A percentile compares a stretch with the other conserved stretches of the same genome.
phyloP scores from a whole-genome alignment of 495 filamentous ascomycete species.

The Penicillium soppii region DNA sequence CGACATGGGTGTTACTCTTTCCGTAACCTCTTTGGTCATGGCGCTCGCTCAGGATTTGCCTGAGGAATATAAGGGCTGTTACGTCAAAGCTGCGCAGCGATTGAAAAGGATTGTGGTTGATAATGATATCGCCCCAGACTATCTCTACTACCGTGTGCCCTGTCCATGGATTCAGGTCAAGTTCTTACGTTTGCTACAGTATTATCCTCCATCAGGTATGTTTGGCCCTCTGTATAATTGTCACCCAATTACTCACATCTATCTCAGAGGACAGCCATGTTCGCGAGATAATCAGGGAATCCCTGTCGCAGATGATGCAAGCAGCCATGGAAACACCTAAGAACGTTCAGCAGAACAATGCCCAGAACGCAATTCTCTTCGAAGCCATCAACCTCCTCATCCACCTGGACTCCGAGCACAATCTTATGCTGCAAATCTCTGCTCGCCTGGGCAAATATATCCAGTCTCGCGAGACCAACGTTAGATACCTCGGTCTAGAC shows the following conservation, averaged over 20 bases:
- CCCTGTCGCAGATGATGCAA: constrained; percentile 85
- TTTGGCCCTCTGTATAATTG: background rate
- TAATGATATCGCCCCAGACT: constrained; percentile 81
- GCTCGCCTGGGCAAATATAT: constrained; percentile 93
- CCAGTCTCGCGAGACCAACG: constrained; percentile 94
- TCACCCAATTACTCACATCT: constrained; percentile 19
- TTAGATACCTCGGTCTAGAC: constrained; percentile 93
- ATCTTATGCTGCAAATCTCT: constrained; percentile 97
- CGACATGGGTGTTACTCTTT: constrained; percentile 92
- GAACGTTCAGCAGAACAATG: constrained; percentile 99
- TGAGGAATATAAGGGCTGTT: constrained; percentile 90
- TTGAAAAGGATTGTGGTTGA: constrained; percentile 88
- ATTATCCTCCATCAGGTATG: constrained; percentile 91
- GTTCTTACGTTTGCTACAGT: constrained; percentile 84
- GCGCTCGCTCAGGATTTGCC: constrained; percentile 88
- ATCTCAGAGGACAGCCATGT: constrained; percentile 82
- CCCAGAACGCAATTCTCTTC: constrained; percentile 96
- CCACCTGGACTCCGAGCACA: constrained; percentile 95
- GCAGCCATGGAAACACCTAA: constrained; percentile 90
- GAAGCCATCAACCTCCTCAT: constrained; percentile 99
- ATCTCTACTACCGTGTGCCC: constrained; percentile 97
- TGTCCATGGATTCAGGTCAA: constrained; percentile 99
- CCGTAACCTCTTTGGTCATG: constrained; percentile 96
- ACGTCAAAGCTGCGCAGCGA: constrained; percentile 86
- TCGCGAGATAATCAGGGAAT: constrained; percentile 88